Evolutionary conservation across 352 stramenopile genomes (phyloP).

Genomic region (Phytophthora litchii): DNA sequence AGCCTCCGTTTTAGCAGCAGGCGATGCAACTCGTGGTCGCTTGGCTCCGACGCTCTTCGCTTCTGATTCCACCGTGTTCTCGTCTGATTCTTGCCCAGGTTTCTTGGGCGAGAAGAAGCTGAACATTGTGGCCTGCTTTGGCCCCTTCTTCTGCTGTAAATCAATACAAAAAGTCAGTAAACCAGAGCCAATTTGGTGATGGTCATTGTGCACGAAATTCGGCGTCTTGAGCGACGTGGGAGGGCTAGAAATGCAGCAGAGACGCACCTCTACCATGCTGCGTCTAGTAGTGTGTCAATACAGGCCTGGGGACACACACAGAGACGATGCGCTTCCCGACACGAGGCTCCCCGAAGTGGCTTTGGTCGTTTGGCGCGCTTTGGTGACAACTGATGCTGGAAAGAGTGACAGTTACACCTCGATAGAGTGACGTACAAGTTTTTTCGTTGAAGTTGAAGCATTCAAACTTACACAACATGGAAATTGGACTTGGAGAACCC

Average conservation of each 20-base stretch:
- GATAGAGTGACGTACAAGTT: constrained; percentile 6
- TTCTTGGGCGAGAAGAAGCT: constrained; percentile 80
- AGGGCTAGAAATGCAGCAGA: background rate
- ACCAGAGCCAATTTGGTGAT: background rate
- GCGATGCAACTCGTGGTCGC: constrained; percentile 6
- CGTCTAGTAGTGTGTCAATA: background rate
- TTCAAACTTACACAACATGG: too few species aligned
- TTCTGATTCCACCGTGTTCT: constrained; percentile 14
- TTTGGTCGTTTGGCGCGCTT: constrained; percentile 28
- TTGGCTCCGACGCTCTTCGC: constrained; percentile 27
- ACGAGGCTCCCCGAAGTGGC: constrained; percentile 4
- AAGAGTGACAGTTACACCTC: constrained; percentile 12
- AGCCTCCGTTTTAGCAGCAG: constrained; percentile 16
- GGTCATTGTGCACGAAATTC: background rate
- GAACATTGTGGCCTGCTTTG: constrained; percentile 69
- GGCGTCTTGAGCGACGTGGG: background rate
- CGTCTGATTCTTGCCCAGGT: constrained; percentile 20
- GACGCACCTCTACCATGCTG: constrained; percentile 33
- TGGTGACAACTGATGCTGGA: constrained; percentile 7
- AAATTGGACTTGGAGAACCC: too few species aligned
- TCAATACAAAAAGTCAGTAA: constrained; percentile 19
- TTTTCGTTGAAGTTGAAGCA: background rate
- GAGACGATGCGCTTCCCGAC: constrained; percentile 8
- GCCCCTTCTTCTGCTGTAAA: constrained; percentile 57
- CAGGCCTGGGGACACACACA: constrained; percentile 1